Evolutionary conservation across 768 basidiomycete species (phyloP), one percentile per base, ranked within the genome.

Genomic region (Agrocybe praecox): DNA sequence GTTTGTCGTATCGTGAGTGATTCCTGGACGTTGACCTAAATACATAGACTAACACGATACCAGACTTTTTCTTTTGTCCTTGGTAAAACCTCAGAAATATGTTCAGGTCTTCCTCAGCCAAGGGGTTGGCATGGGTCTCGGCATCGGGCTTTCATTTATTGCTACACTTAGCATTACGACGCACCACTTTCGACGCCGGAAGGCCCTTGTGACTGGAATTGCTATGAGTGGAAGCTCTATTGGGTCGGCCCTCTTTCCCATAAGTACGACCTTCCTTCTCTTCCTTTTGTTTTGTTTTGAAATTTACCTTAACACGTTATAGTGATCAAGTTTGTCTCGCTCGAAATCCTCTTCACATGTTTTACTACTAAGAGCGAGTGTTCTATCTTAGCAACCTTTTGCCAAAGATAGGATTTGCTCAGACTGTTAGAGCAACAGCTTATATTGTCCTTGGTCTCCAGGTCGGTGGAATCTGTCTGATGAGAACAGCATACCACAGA

Each of bases 41-140:
- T 52, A 40, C 15, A n/a, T 52, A 17, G 8, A 6, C 4, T 40
- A 7, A 6, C 14, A 23, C 10, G 15, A 19, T 34, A 1, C 12
- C n/a, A 53, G 49, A n/a, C 55, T 56, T 32, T 58, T 70, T 59
- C 49, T 63, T 63, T 55, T 58, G 67, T 49, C 50, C 17, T 26
- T 57, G n/a, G 50, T 36, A 15, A 46, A 56, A 17, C 51, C 50
- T 8, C 46, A 53, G 21, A 8, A 49, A n/a, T 59, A 72, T 52
- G 42, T 26, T 61, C 68, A 51, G 45, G 62, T 60, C n/a, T 83
- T 85, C 64, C 69, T 85, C 2, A 72, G 79, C 2, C 83, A 86
- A 64, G 83, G 78, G 6, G 65, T 86, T 11, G 80, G 80, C 1
- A 77, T 81, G 67, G 83, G 83, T 0, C 32, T 69, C 7, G 79